Evolutionary conservation across 768 basidiomycete species (phyloP).

Genomic region (Cyclocybe cylindracea): DNA sequence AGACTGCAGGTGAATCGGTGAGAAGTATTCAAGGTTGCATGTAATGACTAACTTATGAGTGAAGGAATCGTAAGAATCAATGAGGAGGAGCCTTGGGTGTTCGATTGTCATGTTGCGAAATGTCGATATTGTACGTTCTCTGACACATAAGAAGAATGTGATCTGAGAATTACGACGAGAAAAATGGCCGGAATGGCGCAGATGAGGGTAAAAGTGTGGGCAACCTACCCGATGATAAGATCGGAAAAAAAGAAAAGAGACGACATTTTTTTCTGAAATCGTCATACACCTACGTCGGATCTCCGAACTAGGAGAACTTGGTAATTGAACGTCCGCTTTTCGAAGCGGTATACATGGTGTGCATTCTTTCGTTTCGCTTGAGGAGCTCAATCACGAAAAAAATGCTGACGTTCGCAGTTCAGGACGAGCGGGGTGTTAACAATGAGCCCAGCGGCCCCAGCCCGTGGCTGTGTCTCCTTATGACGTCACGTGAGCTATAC

Average conservation of each 20-base stretch:
- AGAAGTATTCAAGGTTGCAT: background rate
- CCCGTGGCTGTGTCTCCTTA: too few relatives aligned
- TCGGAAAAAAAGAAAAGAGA: conserved; percentile 7
- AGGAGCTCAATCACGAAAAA: too few relatives aligned
- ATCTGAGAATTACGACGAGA: conserved; percentile 2
- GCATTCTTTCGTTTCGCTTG: too few relatives aligned
- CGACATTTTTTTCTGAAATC: conserved; percentile 1
- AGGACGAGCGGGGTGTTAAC: too few relatives aligned
- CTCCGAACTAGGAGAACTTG: too few relatives aligned
- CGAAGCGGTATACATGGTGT: too few relatives aligned
- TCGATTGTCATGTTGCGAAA: conserved; percentile 20
- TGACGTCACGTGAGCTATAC: too few relatives aligned
- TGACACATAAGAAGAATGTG: background rate
- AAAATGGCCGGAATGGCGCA: background rate
- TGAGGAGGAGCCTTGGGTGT: conserved; percentile 59
- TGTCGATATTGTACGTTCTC: background rate
- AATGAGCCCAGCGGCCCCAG: too few relatives aligned
- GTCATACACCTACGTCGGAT: background rate
- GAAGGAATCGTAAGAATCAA: conserved; percentile 88
- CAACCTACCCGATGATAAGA: background rate
- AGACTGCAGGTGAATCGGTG: conserved; percentile 44
- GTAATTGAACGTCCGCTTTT: too few relatives aligned
- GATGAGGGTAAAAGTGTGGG: background rate
- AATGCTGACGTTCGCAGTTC: too few relatives aligned
- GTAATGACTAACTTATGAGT: conserved; percentile 73